A percentile compares a stretch with the other conserved stretches of the same genome.
phyloP scores from a whole-genome alignment of 2,329 filamentous ascomycete genomes.

The Colletotrichum sp. region DNA sequence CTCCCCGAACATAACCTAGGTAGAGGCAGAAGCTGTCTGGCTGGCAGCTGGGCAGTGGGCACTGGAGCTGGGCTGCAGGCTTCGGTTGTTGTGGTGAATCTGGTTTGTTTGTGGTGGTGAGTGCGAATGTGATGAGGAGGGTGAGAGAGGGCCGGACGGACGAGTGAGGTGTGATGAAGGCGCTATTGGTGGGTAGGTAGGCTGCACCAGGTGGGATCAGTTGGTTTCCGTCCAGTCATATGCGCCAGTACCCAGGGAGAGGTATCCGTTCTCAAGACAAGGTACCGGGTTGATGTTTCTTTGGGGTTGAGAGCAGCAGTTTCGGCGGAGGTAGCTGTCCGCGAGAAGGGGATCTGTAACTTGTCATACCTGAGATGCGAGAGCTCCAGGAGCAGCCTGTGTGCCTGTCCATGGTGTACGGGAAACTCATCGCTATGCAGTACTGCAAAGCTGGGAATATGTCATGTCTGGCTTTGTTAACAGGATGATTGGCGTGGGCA shows the following conservation, averaged over 20 bases:
- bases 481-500: conserved; percentile 7
- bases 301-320: neutral
- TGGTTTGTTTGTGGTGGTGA: neutral
- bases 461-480: neutral
- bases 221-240: neutral
- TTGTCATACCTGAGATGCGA: neutral
- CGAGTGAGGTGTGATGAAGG: neutral
- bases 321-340: neutral
- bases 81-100: neutral
- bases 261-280: neutral
- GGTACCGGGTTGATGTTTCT: neutral
- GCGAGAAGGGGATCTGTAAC: neutral
- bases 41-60: neutral
- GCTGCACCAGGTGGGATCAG: neutral
- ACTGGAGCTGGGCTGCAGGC: neutral
- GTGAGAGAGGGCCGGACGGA: neutral
- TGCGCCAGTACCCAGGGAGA: neutral
- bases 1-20: neutral
- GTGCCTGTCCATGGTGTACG: neutral
- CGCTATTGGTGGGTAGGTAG: neutral
- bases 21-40: neutral
- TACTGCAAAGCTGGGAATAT: neutral
- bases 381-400: neutral
- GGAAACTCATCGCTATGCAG: neutral
- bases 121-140: neutral